These are phyloP conservation scores for Reutealis trisperma DNA, from an alignment of 345 rosid species.

Conservation along the genomic window DNA sequence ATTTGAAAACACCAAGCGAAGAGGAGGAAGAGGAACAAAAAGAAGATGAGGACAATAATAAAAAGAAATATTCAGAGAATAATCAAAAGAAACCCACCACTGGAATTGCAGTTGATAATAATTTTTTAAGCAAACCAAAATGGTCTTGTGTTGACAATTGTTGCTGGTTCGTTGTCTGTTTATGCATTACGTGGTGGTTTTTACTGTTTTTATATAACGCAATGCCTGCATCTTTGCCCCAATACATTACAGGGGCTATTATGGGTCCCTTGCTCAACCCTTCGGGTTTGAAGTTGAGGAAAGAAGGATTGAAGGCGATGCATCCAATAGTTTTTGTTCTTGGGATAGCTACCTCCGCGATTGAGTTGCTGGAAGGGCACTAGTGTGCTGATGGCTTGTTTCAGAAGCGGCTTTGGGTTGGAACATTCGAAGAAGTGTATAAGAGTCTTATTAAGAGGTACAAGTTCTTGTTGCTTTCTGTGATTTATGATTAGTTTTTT, in stretches of 20 bases:
- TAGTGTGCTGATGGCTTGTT: constrained; percentile 88
- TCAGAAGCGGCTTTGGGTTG: constrained; percentile 96
- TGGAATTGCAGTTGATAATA: background rate
- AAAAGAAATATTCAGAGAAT: constrained; percentile 2
- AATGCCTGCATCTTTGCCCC: constrained; percentile 85
- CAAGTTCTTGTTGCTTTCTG: too few relatives aligned
- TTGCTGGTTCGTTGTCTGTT: constrained; percentile 85
- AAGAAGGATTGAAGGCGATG: constrained; percentile 75
- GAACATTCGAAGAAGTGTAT: constrained; percentile 94
- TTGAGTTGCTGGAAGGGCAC: constrained; percentile 95
- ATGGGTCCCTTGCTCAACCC: constrained; percentile 93
- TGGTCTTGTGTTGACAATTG: constrained; percentile 93
- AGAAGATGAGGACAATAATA: background rate
- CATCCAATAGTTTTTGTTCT: constrained; percentile 95
- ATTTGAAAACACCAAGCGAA: background rate
- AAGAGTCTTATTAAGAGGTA: too few relatives aligned
- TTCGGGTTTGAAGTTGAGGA: constrained; percentile 77
- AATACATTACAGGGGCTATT: constrained; percentile 85
- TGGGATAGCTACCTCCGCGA: constrained; percentile 91
- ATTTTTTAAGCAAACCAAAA: constrained; percentile 6
- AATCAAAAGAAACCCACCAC: background rate
- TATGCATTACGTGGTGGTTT: constrained; percentile 87
- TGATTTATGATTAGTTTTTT: too few relatives aligned
- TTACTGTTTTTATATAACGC: constrained; percentile 80
- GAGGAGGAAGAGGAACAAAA: constrained; percentile 3